Conservation (phyloP, 306 rosid species). For the Potentilla sterilis region DNA sequence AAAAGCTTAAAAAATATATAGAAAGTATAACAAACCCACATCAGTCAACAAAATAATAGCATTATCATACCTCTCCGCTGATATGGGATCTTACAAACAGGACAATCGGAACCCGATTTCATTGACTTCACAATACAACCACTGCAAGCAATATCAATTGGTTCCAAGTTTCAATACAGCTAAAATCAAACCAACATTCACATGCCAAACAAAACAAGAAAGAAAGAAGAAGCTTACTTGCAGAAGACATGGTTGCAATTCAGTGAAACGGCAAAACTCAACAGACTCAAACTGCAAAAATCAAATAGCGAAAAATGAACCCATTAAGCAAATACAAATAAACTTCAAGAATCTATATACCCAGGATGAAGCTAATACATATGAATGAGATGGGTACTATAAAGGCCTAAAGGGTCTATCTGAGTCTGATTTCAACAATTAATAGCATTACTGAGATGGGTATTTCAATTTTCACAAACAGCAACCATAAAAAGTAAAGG, state of each 20-base stretch:
- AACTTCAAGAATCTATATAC: background rate
- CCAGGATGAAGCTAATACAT: background rate
- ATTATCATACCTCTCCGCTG: constrained; percentile 64
- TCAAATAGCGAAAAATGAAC: background rate
- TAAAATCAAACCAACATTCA: background rate
- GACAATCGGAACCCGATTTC: constrained; percentile 72
- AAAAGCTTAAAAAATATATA: background rate
- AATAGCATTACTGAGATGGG: background rate
- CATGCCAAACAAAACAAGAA: background rate
- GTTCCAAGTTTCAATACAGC: background rate
- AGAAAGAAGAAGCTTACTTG: constrained; percentile 44
- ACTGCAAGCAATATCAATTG: constrained; percentile 30
- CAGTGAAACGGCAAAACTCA: constrained; percentile 60
- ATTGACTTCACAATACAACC: constrained; percentile 64
- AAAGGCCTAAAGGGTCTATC: background rate
- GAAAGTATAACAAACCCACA: background rate
- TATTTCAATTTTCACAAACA: background rate
- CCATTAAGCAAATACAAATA: background rate
- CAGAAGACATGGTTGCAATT: constrained; percentile 92
- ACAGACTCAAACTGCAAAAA: constrained; percentile 56
- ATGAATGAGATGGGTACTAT: background rate
- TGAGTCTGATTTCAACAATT: background rate
- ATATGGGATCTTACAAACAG: constrained; percentile 84
- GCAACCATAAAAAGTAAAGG: background rate
- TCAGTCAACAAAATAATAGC: background rate